These are phyloP conservation scores for Claviceps arundinis DNA, from an alignment of 2,329 filamentous ascomycete species.

Conservation along the genomic window DNA sequence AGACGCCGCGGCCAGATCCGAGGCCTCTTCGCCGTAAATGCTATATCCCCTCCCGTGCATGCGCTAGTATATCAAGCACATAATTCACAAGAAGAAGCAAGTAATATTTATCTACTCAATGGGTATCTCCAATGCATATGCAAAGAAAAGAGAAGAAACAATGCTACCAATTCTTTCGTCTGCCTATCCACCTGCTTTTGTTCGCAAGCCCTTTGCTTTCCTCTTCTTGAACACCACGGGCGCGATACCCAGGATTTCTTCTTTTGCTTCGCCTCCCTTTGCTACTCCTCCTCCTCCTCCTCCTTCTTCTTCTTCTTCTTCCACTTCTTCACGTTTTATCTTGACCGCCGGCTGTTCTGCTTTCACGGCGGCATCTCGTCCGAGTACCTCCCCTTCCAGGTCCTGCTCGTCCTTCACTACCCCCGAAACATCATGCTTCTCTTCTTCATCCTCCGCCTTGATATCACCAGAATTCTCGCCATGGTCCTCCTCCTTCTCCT, in stretches of 20 bases:
- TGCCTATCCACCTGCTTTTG: constrained; percentile 30
- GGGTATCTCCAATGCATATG: no score
- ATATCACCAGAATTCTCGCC: constrained; percentile 16
- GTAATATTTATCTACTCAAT: no score
- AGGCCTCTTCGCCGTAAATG: no score
- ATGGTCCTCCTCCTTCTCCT: constrained; percentile 15
- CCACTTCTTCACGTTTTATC: constrained; percentile 23
- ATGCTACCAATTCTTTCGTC: background rate
- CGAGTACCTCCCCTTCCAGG: background rate
- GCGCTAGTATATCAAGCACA: no score
- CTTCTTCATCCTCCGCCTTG: constrained; percentile 1
- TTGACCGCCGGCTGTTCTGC: constrained; percentile 6
- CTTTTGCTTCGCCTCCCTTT: constrained; percentile 14
- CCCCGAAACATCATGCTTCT: constrained; percentile 1
- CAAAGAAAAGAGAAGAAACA: background rate
- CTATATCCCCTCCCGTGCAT: no score
- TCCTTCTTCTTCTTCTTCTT: constrained; percentile 12
- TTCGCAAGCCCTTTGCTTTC: constrained; percentile 52
- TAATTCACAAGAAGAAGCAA: no score
- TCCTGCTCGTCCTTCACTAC: background rate
- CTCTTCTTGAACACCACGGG: constrained; percentile 68
- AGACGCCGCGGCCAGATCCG: no score
- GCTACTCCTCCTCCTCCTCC: constrained; percentile 8
- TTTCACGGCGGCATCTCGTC: background rate
- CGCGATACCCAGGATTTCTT: constrained; percentile 13